Evolutionary conservation across 2,329 filamentous ascomycete genomes (phyloP).

Genomic region (Monosporascus cannonballus): DNA sequence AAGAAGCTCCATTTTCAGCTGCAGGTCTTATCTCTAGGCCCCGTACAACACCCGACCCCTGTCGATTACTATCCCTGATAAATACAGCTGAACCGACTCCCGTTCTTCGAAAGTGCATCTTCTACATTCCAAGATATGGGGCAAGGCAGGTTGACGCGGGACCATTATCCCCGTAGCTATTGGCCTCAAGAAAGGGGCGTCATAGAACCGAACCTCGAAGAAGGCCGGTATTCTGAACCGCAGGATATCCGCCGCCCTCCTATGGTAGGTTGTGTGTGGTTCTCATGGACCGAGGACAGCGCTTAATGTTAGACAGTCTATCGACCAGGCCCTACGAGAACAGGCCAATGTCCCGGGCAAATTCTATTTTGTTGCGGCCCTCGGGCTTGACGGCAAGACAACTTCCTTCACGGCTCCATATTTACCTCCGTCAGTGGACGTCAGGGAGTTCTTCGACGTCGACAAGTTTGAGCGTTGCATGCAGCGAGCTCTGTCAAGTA

Average conservation of each 20-base stretch:
- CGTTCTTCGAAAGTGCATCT: not conserved
- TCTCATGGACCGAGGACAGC: not conserved
- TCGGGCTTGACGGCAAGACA: slow-evolving; percentile 41
- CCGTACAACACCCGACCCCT: not conserved
- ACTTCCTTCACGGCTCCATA: slow-evolving; percentile 30
- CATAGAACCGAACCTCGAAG: slow-evolving; percentile 20
- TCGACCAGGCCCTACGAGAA: slow-evolving; percentile 45
- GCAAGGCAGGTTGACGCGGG: slow-evolving; percentile 31
- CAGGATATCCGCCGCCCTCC: slow-evolving; percentile 32
- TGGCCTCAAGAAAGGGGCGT: slow-evolving; percentile 23
- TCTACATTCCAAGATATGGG: slow-evolving; percentile 30
- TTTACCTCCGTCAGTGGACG: slow-evolving; percentile 10
- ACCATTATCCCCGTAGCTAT: slow-evolving; percentile 30
- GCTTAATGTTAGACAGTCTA: slow-evolving; percentile 33
- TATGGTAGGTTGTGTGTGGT: slow-evolving; percentile 26
- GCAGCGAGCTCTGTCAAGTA: slow-evolving; percentile 34
- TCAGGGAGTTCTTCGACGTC: slow-evolving; percentile 41
- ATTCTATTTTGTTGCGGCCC: slow-evolving; percentile 46
- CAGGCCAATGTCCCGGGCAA: slow-evolving; percentile 46
- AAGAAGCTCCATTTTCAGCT: not conserved
- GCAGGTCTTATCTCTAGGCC: not conserved
- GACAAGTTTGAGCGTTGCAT: slow-evolving; percentile 34
- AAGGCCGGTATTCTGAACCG: slow-evolving; percentile 28
- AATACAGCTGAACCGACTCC: not conserved
- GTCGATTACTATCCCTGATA: not conserved